Conservation (phyloP, 2,329 filamentous ascomycete species). For the Apiospora rasikravindrae region DNA sequence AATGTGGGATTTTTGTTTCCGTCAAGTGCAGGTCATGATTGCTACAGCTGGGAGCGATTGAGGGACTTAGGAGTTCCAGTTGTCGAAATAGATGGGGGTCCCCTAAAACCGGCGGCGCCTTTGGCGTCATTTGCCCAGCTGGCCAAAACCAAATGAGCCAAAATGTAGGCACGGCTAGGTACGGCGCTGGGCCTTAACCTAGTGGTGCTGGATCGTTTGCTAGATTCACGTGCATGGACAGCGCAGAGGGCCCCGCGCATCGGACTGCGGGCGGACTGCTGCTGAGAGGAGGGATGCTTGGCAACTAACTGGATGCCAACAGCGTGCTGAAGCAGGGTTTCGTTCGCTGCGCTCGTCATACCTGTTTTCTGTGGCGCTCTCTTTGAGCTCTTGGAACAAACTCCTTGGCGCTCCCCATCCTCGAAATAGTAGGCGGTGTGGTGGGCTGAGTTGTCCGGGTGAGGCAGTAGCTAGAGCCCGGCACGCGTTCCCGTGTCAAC, state of each 20-base stretch:
- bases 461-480: not conserved
- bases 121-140: constrained; percentile 7
- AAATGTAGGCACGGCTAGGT: not conserved
- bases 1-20: not conserved
- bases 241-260: not conserved
- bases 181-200: not conserved
- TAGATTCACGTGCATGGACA: constrained; percentile 3
- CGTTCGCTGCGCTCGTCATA: not conserved
- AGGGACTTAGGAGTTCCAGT: constrained; percentile 7
- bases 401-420: no score
- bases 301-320: not conserved
- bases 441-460: not conserved
- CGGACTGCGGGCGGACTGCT: not conserved
- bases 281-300: not conserved
- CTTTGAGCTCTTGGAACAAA: no score
- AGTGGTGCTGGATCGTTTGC: not conserved
- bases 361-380: not conserved
- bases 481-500: constrained; percentile 6
- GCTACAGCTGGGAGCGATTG: not conserved
- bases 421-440: not conserved
- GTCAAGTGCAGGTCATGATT: not conserved
- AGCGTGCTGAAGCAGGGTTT: no score
- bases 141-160: not conserved
- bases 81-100: not conserved
- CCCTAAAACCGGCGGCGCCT: not conserved